Conservation (phyloP, 108 stramenopile species). For the Cafeteria roenbergensis region DNA sequence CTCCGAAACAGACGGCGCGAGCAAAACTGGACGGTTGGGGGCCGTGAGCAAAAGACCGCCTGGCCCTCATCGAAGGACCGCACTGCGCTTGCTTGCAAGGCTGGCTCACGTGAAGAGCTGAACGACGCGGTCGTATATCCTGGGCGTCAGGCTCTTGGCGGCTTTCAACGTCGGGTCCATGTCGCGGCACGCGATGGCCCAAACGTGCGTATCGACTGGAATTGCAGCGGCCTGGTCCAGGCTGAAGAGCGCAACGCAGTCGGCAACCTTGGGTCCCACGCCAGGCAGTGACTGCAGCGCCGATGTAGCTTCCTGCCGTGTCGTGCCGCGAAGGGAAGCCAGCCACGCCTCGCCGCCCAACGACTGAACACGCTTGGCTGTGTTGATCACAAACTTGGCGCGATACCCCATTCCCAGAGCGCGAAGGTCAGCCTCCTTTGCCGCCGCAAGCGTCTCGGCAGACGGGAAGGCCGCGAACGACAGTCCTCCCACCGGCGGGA, state of each 20-base stretch:
- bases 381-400: conserved; percentile 71
- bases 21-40: no score
- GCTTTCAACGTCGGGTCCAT: conserved; percentile 47
- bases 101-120: no score
- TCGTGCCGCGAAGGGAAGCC: conserved; percentile 12
- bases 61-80: no score
- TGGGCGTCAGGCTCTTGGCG: conserved; percentile 76
- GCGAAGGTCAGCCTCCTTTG: conserved; percentile 51
- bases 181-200: conserved; percentile 81
- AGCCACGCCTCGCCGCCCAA: conserved; percentile 48
- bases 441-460: conserved; percentile 28
- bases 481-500: not conserved
- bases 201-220: conserved; percentile 90
- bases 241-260: conserved; percentile 93
- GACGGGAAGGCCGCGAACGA: conserved; percentile 66
- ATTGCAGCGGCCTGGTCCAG: conserved; percentile 67
- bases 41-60: no score
- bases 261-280: conserved; percentile 90
- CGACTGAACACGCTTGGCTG: conserved; percentile 23
- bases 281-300: conserved; percentile 63
- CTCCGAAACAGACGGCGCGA: no score
- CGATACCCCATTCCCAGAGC: conserved; percentile 80
- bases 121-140: conserved; percentile 72
- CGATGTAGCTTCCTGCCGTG: not conserved
- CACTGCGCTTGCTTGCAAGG: no score